Percentiles rank a stretch among this genome's conserved stretches.
Conservation (phyloP, 495 filamentous ascomycete species). For the Penicillium goetzii region DNA sequence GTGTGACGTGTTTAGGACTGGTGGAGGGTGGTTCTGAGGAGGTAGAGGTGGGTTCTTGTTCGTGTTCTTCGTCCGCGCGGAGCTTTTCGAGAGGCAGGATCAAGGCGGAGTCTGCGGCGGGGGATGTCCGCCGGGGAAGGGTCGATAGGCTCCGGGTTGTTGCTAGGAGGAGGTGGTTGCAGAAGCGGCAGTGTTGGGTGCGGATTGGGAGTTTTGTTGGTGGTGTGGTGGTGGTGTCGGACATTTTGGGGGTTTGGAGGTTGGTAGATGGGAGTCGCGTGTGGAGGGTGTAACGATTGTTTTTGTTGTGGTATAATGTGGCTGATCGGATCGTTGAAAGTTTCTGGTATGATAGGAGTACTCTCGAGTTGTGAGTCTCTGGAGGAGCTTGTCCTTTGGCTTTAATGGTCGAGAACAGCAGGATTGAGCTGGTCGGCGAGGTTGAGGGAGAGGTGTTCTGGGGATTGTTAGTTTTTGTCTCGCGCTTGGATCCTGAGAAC, state of each 20-base stretch:
- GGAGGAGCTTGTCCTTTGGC: background rate
- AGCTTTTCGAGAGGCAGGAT: constrained; percentile 33
- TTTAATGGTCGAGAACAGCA: background rate
- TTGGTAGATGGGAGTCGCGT: background rate
- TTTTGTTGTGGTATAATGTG: too few relatives aligned
- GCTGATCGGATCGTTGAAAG: background rate
- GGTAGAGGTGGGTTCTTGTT: constrained; percentile 3
- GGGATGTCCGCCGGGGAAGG: constrained; percentile 56
- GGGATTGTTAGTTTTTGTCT: background rate
- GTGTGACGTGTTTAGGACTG: constrained; percentile 43
- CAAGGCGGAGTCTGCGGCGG: constrained; percentile 31
- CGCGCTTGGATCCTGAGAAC: background rate
- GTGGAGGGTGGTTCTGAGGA: background rate
- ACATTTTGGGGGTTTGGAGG: constrained; percentile 15
- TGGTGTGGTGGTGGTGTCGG: background rate
- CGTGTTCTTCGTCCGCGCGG: constrained; percentile 9
- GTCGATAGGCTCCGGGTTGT: constrained; percentile 58
- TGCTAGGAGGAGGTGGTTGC: constrained; percentile 70
- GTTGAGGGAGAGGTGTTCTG: background rate
- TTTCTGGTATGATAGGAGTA: too few relatives aligned
- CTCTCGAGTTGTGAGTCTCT: too few relatives aligned
- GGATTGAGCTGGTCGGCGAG: background rate
- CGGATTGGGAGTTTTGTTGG: constrained; percentile 43
- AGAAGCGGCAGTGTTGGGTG: constrained; percentile 76
- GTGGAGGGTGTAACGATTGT: too few relatives aligned